Conservation (phyloP, 2,329 filamentous ascomycete genomes). For the Pseudogymnoascus sp. region DNA sequence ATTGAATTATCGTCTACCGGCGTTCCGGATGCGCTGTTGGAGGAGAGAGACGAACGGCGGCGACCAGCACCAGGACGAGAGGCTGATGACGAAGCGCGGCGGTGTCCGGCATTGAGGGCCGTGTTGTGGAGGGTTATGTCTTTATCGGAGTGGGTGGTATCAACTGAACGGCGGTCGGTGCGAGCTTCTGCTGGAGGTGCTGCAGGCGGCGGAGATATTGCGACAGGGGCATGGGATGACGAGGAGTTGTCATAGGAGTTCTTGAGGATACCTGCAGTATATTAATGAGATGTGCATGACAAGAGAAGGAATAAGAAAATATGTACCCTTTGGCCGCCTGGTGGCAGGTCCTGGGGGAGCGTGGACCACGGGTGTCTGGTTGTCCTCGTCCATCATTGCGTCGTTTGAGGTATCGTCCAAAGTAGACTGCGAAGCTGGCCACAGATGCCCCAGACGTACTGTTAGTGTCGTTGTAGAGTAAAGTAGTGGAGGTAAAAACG, state of each 20-base stretch:
- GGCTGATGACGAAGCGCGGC: constrained; percentile 73
- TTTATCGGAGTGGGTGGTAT: constrained; percentile 55
- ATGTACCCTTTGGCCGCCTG: constrained; percentile 32
- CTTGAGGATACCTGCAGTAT: constrained; percentile 75
- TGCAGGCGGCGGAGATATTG: constrained; percentile 37
- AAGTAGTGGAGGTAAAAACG: not conserved
- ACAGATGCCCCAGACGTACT: not conserved
- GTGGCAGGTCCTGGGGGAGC: constrained; percentile 27
- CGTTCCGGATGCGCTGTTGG: constrained; percentile 34
- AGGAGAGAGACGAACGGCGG: constrained; percentile 54
- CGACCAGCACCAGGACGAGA: constrained; percentile 52
- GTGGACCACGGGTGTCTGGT: constrained; percentile 21
- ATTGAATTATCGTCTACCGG: constrained; percentile 55
- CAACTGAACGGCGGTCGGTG: constrained; percentile 29
- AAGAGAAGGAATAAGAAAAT: constrained; percentile 9
- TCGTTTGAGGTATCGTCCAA: not conserved
- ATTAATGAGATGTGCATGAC: constrained; percentile 11
- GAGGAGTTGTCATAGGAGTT: constrained; percentile 66
- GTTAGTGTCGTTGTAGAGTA: not conserved
- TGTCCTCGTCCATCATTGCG: constrained; percentile 22
- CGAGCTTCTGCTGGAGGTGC: constrained; percentile 28
- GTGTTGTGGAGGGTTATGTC: constrained; percentile 93
- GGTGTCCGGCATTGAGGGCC: constrained; percentile 83
- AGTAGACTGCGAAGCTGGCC: not conserved
- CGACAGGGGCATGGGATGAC: constrained; percentile 33